Evolutionary conservation across 2,329 filamentous ascomycete genomes (phyloP).

Genomic region (Trichoderma semiorbis): DNA sequence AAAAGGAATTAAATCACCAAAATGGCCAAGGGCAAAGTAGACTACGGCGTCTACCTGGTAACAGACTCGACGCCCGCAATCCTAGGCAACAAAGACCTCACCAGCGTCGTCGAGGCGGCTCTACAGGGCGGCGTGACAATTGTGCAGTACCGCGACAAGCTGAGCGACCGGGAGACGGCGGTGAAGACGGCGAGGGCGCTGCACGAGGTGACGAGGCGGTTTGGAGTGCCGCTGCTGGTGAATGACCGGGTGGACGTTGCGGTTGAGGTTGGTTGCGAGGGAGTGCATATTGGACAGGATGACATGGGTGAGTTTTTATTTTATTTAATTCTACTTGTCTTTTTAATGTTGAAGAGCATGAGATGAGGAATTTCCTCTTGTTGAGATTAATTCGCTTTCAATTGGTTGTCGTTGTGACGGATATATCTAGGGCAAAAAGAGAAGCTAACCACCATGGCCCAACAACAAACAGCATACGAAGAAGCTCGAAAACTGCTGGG

Average conservation of each 20-base stretch:
- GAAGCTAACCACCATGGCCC: neutral
- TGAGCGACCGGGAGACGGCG: conserved; percentile 66
- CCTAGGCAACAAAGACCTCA: conserved; percentile 67
- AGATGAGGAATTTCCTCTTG: neutral
- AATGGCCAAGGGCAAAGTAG: conserved; percentile 37
- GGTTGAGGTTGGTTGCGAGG: conserved; percentile 79
- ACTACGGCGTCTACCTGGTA: conserved; percentile 86
- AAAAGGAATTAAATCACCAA: neutral
- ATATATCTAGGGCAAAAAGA: neutral
- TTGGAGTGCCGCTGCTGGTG: conserved; percentile 77
- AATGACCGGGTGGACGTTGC: conserved; percentile 93
- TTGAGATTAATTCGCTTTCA: neutral
- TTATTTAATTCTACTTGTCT: neutral
- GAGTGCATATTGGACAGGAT: conserved; percentile 93
- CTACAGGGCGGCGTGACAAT: conserved; percentile 77
- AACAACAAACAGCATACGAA: conserved; percentile 10
- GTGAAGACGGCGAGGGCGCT: conserved; percentile 68
- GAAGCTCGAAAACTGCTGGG: conserved; percentile 70
- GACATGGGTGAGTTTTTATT: conserved; percentile 65
- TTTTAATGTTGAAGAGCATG: neutral
- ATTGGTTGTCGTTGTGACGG: neutral
- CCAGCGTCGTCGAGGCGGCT: conserved; percentile 69
- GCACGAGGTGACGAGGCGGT: conserved; percentile 64
- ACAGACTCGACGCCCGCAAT: conserved; percentile 89
- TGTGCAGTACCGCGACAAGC: conserved; percentile 91